These are phyloP conservation scores for Blastocystis sp. DNA, from an alignment of 352 stramenopile genomes.

Conservation along the genomic window DNA sequence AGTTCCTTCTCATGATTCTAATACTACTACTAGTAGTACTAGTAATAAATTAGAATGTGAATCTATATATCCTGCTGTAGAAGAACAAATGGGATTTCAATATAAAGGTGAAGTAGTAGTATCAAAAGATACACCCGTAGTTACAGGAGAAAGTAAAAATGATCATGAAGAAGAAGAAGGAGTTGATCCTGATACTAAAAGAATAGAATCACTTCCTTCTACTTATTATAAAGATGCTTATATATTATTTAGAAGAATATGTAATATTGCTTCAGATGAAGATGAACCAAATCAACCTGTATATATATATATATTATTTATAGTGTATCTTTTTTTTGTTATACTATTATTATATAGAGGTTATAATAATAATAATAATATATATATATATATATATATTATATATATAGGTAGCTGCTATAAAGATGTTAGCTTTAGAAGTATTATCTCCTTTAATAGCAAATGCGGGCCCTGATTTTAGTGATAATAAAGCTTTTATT, in stretches of 20 bases:
- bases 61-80: constrained; percentile 26
- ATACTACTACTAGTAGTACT: neutral
- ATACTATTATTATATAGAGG: too few relatives aligned
- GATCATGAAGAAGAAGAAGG: constrained; percentile 31
- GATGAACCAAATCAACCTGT: constrained; percentile 43
- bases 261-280: constrained; percentile 74
- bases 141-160: constrained; percentile 21
- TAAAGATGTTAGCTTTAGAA: constrained; percentile 85
- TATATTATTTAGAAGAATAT: constrained; percentile 86
- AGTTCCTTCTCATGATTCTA: neutral
- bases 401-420: constrained; percentile 76
- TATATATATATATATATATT: too few relatives aligned
- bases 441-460: constrained; percentile 87
- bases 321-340: too few relatives aligned
- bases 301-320: constrained; percentile 43
- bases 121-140: constrained; percentile 2
- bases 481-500: constrained; percentile 76
- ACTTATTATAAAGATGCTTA: constrained; percentile 91
- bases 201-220: constrained; percentile 54
- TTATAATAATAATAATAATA: too few relatives aligned
- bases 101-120: too few relatives aligned
- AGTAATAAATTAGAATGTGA: constrained; percentile 21
- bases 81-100: constrained; percentile 36
- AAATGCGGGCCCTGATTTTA: constrained; percentile 75
- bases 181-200: constrained; percentile 32